Conservation (phyloP, 441 rosid genomes). For the Populus hybrid region DNA sequence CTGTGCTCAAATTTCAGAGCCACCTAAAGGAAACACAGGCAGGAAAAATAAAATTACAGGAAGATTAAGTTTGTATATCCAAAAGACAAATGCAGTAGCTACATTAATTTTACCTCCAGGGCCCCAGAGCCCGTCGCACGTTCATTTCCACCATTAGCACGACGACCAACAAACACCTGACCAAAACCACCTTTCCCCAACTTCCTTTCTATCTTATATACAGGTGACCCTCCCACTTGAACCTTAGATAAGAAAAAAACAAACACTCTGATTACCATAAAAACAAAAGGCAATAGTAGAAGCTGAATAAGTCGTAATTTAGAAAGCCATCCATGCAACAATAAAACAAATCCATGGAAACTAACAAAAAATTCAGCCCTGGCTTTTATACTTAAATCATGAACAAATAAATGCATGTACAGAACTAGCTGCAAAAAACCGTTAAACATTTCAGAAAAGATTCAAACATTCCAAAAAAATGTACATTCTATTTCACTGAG, state of each 20-base stretch:
- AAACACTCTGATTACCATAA: not conserved
- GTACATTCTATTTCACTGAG: not conserved
- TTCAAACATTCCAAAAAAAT: not conserved
- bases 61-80: not conserved
- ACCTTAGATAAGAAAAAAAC: conserved; percentile 43
- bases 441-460: not conserved
- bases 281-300: not conserved
- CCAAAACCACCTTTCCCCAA: conserved; percentile 99
- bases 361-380: not conserved
- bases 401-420: not conserved
- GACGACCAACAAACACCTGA: conserved; percentile 97
- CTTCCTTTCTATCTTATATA: conserved; percentile 85
- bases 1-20: conserved; percentile 97
- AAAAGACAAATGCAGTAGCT: not conserved
- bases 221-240: conserved; percentile 95
- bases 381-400: not conserved
- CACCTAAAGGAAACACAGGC: conserved; percentile 43
- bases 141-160: conserved; percentile 72
- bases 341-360: not conserved
- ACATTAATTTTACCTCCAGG: conserved; percentile 53
- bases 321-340: not conserved
- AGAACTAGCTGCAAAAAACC: not conserved
- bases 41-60: conserved; percentile 1
- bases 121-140: conserved; percentile 69
- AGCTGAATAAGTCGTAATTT: not conserved